Percentiles rank a stretch among this genome's conserved stretches.
phyloP scores from a whole-genome alignment of 371 early-diverging fungal genomes.

The Gilbertella persicaria region DNA sequence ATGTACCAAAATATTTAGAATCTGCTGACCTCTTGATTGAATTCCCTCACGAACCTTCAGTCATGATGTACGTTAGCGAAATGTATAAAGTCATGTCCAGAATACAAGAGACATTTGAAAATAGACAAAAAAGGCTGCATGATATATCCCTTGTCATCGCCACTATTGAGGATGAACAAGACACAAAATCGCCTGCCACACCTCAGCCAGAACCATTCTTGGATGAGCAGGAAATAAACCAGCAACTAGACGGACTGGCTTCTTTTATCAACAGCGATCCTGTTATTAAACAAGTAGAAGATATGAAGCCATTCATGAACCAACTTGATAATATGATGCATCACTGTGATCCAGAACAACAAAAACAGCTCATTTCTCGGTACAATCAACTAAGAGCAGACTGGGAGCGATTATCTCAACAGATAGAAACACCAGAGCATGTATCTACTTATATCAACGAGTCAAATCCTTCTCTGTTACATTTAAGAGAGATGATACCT shows the following conservation, averaged over 20 bases:
- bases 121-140: slow-evolving; percentile 6
- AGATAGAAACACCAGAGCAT: not conserved
- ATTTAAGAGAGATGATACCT: slow-evolving; percentile 6
- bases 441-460: slow-evolving; percentile 8
- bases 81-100: slow-evolving; percentile 43
- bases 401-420: slow-evolving; percentile 15
- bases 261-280: not conserved
- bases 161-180: not conserved
- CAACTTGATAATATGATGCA: not conserved
- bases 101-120: slow-evolving; percentile 12
- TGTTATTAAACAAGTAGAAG: not conserved
- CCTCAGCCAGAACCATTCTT: slow-evolving; percentile 17
- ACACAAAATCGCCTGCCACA: too few relatives aligned
- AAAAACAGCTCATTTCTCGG: slow-evolving; percentile 1
- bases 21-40: slow-evolving; percentile 40
- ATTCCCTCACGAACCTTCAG: slow-evolving; percentile 50
- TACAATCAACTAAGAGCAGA: slow-evolving; percentile 13
- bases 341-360: slow-evolving; percentile 11
- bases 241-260: not conserved
- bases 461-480: not conserved
- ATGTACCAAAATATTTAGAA: slow-evolving; percentile 43
- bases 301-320: slow-evolving; percentile 3
- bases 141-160: slow-evolving; percentile 8
- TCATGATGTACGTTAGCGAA: slow-evolving; percentile 53
- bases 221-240: not conserved